Evolutionary conservation across 1,284 basidiomycete genomes (phyloP), one percentile per base, ranked within the genome.

Genomic region (Trichosporon coremiiforme): DNA sequence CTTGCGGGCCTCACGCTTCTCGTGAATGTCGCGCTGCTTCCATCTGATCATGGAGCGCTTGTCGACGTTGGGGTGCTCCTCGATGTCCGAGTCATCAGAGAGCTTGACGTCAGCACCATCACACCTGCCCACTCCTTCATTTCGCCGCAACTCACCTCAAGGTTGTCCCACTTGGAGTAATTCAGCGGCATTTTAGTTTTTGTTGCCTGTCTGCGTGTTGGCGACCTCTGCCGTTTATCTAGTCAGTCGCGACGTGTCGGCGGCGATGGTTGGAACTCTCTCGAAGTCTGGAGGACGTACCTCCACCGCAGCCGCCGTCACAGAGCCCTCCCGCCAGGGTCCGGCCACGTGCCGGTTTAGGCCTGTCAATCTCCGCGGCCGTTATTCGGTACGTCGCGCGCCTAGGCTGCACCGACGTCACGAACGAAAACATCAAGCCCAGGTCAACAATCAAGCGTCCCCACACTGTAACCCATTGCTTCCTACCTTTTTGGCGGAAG

Each of bases 11-110:
- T 96, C 93, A 69, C 97, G 91, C 85, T 98, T 95, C 83, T 99
- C 94, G 85, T 98, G 96, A 76, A 99, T 99, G 83, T 98, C 93
- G 76, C 95, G 92, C 82, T 97, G 96, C 83, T 96, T 96, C 95
- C 93, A 97, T 90, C 90, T 85, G 79, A 95, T 91, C 75, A 95
- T 88, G 33, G 92, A 94, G 74, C 87, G 88, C 81, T 95, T 92
- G 86, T 96, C 94, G 77, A 96, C 93, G 82, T 99, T 99, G 64
- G 96, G 96, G 84, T 99, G 96, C 0, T 94, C 94, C 84, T 99
- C 97, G 85, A 99, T 95, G 84, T 99, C 96, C 29, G 94, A 97
- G 85, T 99, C 97, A 82, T 99, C 96, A 10, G 95, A 98, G 76
- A 99, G 88, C 91, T 95, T 78, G 22, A 13, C 15, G 65, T 70